Conservation (phyloP, 2,329 filamentous ascomycete species). For the Claviceps sp. region DNA sequence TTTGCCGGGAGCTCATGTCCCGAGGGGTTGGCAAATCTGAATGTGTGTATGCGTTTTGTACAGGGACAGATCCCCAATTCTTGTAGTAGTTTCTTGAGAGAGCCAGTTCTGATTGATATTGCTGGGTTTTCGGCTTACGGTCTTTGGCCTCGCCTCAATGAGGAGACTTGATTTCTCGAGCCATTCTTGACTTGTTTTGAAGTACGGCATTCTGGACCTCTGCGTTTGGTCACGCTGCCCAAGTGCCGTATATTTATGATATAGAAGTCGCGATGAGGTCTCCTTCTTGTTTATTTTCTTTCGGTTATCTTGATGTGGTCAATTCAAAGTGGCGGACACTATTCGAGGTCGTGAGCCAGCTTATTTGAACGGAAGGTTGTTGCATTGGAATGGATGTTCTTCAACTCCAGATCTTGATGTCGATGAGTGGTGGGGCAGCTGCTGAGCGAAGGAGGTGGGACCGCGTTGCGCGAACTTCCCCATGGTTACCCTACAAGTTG, state of each 20-base stretch:
- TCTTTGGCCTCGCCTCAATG: constrained; percentile 71
- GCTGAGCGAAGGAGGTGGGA: neutral
- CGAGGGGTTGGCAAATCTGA: no score
- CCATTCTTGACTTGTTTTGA: constrained; percentile 78
- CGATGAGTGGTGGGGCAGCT: neutral
- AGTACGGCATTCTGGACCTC: constrained; percentile 54
- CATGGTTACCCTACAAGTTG: neutral
- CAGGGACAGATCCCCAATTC: no score
- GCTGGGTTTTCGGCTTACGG: constrained; percentile 40
- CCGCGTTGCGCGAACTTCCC: neutral
- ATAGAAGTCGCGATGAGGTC: no score
- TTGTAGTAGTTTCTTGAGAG: no score
- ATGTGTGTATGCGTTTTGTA: no score
- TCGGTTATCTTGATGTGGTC: neutral
- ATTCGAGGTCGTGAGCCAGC: neutral
- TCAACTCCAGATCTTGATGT: neutral
- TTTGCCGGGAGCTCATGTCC: neutral
- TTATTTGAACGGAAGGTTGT: neutral
- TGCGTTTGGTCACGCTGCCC: neutral
- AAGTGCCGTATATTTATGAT: neutral
- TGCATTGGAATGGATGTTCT: neutral
- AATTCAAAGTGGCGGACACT: neutral
- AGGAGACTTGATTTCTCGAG: constrained; percentile 77
- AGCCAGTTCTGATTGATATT: no score
- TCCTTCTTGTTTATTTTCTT: neutral